phyloP scores from a whole-genome alignment of 75 land plant genomes.

The Pinus taeda region DNA sequence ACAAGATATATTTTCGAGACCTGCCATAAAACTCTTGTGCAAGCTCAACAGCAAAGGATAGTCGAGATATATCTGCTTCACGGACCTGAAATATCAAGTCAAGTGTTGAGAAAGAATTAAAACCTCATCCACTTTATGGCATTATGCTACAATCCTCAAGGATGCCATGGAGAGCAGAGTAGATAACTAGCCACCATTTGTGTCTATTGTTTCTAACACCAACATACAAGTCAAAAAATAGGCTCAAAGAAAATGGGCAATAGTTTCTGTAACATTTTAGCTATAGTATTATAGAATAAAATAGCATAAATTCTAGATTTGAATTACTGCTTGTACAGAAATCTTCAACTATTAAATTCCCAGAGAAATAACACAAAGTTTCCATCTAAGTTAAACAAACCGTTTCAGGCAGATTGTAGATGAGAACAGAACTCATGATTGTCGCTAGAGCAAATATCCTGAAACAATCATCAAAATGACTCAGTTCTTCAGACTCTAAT shows the following conservation, averaged over 20 bases:
- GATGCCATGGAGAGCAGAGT: neutral
- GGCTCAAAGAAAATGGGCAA: neutral
- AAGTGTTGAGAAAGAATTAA: conserved; percentile 5
- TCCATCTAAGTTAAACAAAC: conserved; percentile 31
- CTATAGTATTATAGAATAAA: neutral
- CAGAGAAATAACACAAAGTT: neutral
- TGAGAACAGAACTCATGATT: conserved; percentile 82
- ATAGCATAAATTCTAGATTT: neutral
- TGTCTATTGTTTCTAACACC: neutral
- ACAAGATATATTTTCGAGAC: conserved; percentile 20
- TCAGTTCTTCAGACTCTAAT: neutral
- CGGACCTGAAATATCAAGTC: conserved; percentile 12
- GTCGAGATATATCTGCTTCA: no score
- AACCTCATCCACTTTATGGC: conserved; percentile 3
- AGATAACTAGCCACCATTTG: neutral
- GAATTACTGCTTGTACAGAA: neutral
- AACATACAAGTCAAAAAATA: neutral
- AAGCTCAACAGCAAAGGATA: no score
- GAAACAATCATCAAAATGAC: neutral
- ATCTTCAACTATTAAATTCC: neutral
- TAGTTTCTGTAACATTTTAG: neutral
- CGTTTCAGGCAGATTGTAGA: conserved; percentile 89
- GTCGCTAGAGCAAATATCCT: conserved; percentile 92
- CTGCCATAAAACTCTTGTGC: conserved; percentile 14
- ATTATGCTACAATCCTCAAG: neutral